Evolutionary conservation across 106 monocot species (phyloP), one percentile per base, ranked within the genome.

Genomic region (Dioscorea zingiberensis): DNA sequence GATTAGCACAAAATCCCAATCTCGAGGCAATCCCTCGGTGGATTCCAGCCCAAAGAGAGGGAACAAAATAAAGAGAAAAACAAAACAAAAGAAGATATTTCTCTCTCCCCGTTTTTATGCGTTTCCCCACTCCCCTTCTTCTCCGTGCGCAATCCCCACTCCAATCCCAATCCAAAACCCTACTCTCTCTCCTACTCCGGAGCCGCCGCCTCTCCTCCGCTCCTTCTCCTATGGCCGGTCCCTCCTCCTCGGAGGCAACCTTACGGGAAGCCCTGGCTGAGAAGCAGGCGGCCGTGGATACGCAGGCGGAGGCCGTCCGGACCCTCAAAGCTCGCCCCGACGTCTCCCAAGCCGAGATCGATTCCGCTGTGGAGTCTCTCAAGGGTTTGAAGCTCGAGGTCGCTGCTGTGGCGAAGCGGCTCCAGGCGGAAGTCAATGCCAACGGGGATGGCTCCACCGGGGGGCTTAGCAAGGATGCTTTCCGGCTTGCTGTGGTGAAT

Each of bases 311-410:
- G 59, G 76, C 64, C 64, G 84, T 87, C 44, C 68, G 84, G n/a
- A 55, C 61, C 25, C 84, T 86, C 67, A 87, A 87, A 47, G 18
- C 90, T 49, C 57, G 58, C 27, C 24, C 61, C 46, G 67, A 48
- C 13, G 58, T 48, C 63, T 6, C 60, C 48, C 19, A 12, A 32
- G 59, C 69, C 19, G 93, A 93, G 59, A 49, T 93, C 71, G 88
- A 85, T 25, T 77, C 80, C 21, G 88, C 85, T 3, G 79, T 93
- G 3, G 88, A 77, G 38, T 24, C 69, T 1, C 82, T 93, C 45
- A 85, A 93, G 73, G 60, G 70, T 14, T 80, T 90, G 73, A 87
- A 86, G 67, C 53, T 89, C 55, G 86, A 84, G 71, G 70, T 66
- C 24, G 77, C 73, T 2, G 78, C 69, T n/a, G 76, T 64, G 27